Evolutionary conservation across 2,329 filamentous ascomycete genomes (phyloP).

Genomic region (Diaporthe vaccinii): DNA sequence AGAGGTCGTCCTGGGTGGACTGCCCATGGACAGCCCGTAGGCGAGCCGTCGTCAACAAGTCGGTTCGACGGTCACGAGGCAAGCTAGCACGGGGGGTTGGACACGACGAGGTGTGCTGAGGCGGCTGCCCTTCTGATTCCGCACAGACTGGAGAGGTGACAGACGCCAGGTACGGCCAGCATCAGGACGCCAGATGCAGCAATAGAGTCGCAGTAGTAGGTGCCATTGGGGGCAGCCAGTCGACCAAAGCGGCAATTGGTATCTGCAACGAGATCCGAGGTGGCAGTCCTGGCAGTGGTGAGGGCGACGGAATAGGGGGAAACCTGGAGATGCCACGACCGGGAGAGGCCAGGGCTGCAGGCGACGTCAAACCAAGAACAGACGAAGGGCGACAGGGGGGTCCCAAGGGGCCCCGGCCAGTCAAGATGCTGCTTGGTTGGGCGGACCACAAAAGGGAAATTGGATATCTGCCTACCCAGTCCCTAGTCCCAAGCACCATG

Average conservation of each 20-base stretch:
- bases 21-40: background rate
- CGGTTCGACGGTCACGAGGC: slow-evolving; percentile 12
- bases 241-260: slow-evolving; percentile 16
- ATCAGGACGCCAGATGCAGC: background rate
- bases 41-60: background rate
- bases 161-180: background rate
- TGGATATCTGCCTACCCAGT: slow-evolving; percentile 44
- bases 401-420: background rate
- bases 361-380: slow-evolving; percentile 27
- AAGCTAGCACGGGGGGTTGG: background rate
- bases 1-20: slow-evolving; percentile 18
- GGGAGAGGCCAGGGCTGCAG: slow-evolving; percentile 2
- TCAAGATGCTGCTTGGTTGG: slow-evolving; percentile 7
- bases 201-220: slow-evolving; percentile 3
- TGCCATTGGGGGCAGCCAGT: background rate
- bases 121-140: background rate
- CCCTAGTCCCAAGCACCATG: background rate
- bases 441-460: slow-evolving; percentile 48
- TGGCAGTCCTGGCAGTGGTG: slow-evolving; percentile 9
- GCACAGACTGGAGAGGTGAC: background rate
- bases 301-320: slow-evolving; percentile 22
- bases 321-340: slow-evolving; percentile 29
- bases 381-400: slow-evolving; percentile 19
- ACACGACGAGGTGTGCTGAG: background rate
- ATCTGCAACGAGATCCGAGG: slow-evolving; percentile 1